These are phyloP conservation scores for sorghum (Sorghum bicolor) DNA, from an alignment of 176 grass and related monocot genomes.

Conservation along the genomic window Sorghum_bicolor_NCBIv3 NC_012874.2:12971001-12971500, in stretches of 20 bases:
- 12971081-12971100: neutral
- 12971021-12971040: neutral
- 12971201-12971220: conserved; percentile 99
- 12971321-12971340: neutral
- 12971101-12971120: neutral
- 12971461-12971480: conserved; percentile 85
- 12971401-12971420: conserved; percentile 32
- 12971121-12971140: neutral
- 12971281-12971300: conserved; percentile 92
- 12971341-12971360: neutral
- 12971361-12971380: neutral
- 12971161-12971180: neutral
- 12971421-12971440: neutral
- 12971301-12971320: conserved; percentile 63
- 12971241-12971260: conserved; percentile 98
- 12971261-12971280: conserved; percentile 99
- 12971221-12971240: conserved; percentile 99
- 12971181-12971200: neutral
- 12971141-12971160: neutral
- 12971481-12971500: conserved; percentile 96
- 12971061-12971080: neutral
- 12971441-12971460: conserved; percentile 49
- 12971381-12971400: neutral
- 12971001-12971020: neutral
- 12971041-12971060: neutral